phyloP scores from a whole-genome alignment of 1,284 basidiomycete species.

The Takashimella tepidaria region DNA sequence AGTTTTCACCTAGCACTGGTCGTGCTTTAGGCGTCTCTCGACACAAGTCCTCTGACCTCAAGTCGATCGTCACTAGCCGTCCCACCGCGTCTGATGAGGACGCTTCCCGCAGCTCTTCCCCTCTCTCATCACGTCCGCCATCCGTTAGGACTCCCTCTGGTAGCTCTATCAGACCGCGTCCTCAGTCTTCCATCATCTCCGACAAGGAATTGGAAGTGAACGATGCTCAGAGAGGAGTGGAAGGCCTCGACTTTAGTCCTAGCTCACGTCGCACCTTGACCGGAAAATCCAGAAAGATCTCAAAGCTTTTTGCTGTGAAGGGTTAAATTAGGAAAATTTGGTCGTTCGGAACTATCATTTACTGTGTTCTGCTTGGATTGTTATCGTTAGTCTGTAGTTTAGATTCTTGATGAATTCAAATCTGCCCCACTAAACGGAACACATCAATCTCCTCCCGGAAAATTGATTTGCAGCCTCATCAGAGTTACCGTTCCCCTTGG shows the following conservation, averaged over 20 bases:
- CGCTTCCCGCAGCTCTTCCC: not conserved
- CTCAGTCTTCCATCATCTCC: not conserved
- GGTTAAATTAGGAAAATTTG: too few relatives aligned
- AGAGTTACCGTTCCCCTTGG: too few relatives aligned
- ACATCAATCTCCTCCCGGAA: too few relatives aligned
- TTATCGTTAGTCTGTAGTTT: too few relatives aligned
- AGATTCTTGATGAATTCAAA: too few relatives aligned
- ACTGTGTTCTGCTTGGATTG: too few relatives aligned
- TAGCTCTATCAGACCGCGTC: not conserved
- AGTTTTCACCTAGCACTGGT: slow-evolving; percentile 11
- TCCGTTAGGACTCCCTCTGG: not conserved
- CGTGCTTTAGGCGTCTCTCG: not conserved
- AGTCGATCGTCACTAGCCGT: not conserved
- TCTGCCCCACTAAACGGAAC: too few relatives aligned
- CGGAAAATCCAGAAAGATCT: not conserved
- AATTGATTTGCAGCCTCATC: too few relatives aligned
- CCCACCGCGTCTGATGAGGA: not conserved
- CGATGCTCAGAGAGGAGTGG: not conserved
- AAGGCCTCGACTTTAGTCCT: not conserved
- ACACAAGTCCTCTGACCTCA: not conserved
- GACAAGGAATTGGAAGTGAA: not conserved
- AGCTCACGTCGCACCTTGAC: not conserved
- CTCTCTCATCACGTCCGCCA: not conserved
- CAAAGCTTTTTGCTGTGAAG: not conserved
- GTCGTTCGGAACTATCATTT: too few relatives aligned